Evolutionary conservation across 129 eudicot genomes (phyloP), one percentile per base, ranked within the genome.

Genomic region (Escallonia herrerae): DNA sequence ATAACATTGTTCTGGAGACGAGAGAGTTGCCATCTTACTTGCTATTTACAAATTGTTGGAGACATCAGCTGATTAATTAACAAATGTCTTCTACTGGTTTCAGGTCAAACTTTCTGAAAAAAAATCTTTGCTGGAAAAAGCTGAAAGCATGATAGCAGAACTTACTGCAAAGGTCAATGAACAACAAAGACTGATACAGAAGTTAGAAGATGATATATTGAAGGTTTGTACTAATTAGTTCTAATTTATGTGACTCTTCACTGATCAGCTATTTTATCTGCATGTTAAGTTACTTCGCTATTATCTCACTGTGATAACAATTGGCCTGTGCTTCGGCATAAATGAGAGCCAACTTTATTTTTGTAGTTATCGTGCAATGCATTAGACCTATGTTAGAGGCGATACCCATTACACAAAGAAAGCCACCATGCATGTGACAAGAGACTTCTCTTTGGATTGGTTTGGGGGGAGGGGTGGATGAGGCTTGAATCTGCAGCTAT

Each of bases 181-280:
- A 76, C 96, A 94, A 68, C 90, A 94, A 69, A 81, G 80, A 69
- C 77, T 94, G 51, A 94, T 89, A 68, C 99, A 94, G 77, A 94
- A 94, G 83, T 84, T 94, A 56, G 99, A 94, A 80, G 99, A 94
- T 78, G 99, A 94, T 72, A 89, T 94, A 75, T 82, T 81, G 43
- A 94, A 94, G 99, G 98, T 83, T 75, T 15, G 62, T 5, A 37
- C 6, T 11, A 13, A 13, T 41, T 46, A 13, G 14, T 14, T 56
- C 2, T 12, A 15, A 7, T 40, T 13, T 55, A 37, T 41, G 71
- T 12, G 53, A 51, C 22, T 49, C 43, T 37, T 49, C 5, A 14
- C 14, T 11, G 13, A 12, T 33, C 53, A 10, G 43, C 41, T 67
- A 57, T 2, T 3, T 48, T 45, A 51, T 45, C 62, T 51, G 54